phyloP scores from a whole-genome alignment of 2,329 filamentous ascomycete genomes.

The Penicillium sp. region DNA sequence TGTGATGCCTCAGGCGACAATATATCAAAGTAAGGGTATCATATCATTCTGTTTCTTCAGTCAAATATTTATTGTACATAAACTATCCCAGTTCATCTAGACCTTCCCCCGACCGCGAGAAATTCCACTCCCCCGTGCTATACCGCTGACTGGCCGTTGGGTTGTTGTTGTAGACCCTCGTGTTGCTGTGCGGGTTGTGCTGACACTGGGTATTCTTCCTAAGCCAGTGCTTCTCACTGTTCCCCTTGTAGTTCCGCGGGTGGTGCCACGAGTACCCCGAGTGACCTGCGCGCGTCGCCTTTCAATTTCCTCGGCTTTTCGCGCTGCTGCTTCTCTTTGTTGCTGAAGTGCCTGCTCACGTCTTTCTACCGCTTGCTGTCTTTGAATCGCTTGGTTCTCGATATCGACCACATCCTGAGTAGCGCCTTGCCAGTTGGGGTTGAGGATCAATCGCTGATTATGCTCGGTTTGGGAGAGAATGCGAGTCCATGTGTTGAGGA shows the following conservation, averaged over 20 bases:
- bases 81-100: constrained; percentile 14
- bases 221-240: constrained; percentile 35
- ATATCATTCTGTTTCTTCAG: constrained; percentile 20
- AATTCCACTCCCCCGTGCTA: constrained; percentile 38
- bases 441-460: constrained; percentile 86
- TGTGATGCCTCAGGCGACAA: constrained; percentile 14
- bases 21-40: constrained; percentile 5
- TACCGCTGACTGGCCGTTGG: constrained; percentile 40
- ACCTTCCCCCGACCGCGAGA: constrained; percentile 35
- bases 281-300: constrained; percentile 37
- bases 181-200: constrained; percentile 30
- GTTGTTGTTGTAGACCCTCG: constrained; percentile 34
- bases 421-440: constrained; percentile 85
- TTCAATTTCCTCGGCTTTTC: constrained; percentile 52
- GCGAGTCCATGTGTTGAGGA: constrained; percentile 92
- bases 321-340: constrained; percentile 65
- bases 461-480: constrained; percentile 97
- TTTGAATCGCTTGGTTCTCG: constrained; percentile 72
- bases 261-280: constrained; percentile 30
- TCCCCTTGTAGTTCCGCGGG: constrained; percentile 35
- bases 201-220: constrained; percentile 37
- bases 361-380: constrained; percentile 74
- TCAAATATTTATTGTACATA: constrained; percentile 20
- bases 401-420: constrained; percentile 81
- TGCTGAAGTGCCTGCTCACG: constrained; percentile 75